Evolutionary conservation across 768 basidiomycete genomes (phyloP).

Genomic region (Tricholoma furcatifolium): DNA sequence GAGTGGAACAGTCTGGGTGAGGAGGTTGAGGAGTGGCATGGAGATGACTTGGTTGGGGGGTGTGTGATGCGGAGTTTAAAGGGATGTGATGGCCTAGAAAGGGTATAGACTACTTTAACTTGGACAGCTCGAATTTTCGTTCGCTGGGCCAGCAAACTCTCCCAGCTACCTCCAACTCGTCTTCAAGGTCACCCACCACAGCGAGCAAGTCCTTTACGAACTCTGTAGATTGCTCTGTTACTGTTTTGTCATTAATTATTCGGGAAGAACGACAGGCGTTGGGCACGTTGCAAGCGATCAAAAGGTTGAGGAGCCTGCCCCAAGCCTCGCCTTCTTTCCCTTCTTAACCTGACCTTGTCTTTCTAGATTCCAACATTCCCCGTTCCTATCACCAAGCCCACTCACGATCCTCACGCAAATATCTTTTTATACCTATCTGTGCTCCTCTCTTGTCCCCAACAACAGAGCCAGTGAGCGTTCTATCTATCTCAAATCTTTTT

Average conservation of each 20-base stretch:
- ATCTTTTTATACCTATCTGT: slow-evolving; percentile 55
- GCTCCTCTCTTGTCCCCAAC: slow-evolving; percentile 16
- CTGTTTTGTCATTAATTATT: slow-evolving; percentile 29
- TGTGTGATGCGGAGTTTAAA: slow-evolving; percentile 29
- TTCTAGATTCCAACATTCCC: slow-evolving; percentile 26
- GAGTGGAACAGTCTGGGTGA: not conserved
- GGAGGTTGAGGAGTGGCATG: not conserved
- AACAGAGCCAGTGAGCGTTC: slow-evolving; percentile 22
- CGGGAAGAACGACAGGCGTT: slow-evolving; percentile 37
- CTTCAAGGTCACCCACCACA: not conserved
- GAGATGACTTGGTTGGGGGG: not conserved
- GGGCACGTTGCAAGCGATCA: slow-evolving; percentile 81
- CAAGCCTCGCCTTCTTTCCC: slow-evolving; percentile 57
- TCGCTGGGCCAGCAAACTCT: slow-evolving; percentile 6
- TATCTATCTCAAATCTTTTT: slow-evolving; percentile 27
- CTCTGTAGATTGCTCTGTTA: slow-evolving; percentile 6
- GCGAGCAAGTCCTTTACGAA: not conserved
- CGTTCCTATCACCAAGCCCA: slow-evolving; percentile 28
- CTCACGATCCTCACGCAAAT: slow-evolving; percentile 59
- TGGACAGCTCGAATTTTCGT: slow-evolving; percentile 18
- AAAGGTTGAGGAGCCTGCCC: slow-evolving; percentile 63
- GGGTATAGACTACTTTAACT: slow-evolving; percentile 15
- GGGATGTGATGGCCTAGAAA: slow-evolving; percentile 20
- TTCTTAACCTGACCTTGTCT: slow-evolving; percentile 42
- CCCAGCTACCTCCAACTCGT: not conserved